These are phyloP conservation scores for Hypsizygus ulmarius DNA, from an alignment of 1,284 basidiomycete genomes.

Conservation along the genomic window DNA sequence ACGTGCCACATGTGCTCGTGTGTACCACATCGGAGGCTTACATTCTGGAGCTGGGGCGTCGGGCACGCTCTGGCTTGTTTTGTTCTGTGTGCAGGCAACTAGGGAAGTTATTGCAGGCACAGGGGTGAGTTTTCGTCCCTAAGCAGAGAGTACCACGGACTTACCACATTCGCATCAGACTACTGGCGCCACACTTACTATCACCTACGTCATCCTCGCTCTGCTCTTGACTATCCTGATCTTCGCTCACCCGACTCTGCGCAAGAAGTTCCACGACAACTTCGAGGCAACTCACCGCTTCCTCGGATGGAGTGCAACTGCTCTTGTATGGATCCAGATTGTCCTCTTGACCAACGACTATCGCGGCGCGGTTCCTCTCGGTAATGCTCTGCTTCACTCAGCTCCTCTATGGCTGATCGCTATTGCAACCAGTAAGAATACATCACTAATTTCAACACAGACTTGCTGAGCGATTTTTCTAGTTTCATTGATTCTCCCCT, in stretches of 20 bases:
- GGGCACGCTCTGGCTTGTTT: conserved; percentile 51
- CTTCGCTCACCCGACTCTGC: conserved; percentile 52
- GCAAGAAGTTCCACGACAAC: conserved; percentile 46
- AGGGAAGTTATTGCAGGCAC: conserved; percentile 38
- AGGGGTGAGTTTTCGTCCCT: conserved; percentile 4
- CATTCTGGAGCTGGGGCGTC: conserved; percentile 59
- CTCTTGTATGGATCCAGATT: conserved; percentile 57
- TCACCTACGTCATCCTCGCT: conserved; percentile 52
- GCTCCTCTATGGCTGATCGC: conserved; percentile 55
- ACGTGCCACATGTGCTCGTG: conserved; percentile 50
- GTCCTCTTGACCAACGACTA: conserved; percentile 54
- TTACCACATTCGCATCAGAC: conserved; percentile 6
- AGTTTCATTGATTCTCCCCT: conserved; percentile 54
- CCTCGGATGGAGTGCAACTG: conserved; percentile 55
- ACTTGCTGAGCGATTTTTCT: background rate
- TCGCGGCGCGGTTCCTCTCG: conserved; percentile 37
- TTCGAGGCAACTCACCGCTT: conserved; percentile 59
- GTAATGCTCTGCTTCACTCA: conserved; percentile 41
- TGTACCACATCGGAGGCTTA: conserved; percentile 59
- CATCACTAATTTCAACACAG: background rate
- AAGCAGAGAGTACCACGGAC: background rate
- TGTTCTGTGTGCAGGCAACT: conserved; percentile 52
- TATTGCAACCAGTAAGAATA: conserved; percentile 40
- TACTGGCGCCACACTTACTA: conserved; percentile 48
- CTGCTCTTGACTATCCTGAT: conserved; percentile 49